Conservation (phyloP, 805 yeast species). For the Kodamaea hsintzibuensis region DNA sequence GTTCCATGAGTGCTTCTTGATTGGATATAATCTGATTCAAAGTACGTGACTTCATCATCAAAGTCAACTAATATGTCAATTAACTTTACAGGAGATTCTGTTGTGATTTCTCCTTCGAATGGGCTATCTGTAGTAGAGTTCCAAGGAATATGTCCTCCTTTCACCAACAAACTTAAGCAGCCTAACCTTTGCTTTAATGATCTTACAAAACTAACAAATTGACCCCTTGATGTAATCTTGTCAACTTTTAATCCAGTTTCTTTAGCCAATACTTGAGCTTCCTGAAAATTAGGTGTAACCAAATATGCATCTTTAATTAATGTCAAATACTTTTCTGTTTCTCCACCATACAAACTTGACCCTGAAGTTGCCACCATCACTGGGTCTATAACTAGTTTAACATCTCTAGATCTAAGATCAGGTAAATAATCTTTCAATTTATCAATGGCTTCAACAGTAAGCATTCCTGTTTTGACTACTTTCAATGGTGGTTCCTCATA, state of each 20-base stretch:
- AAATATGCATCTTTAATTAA: constrained; percentile 56
- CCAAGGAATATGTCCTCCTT: constrained; percentile 79
- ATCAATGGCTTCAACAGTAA: constrained; percentile 54
- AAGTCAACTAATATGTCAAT: constrained; percentile 57
- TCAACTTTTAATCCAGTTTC: constrained; percentile 21
- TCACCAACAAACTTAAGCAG: constrained; percentile 59
- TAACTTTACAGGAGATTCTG: constrained; percentile 18
- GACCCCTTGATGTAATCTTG: constrained; percentile 33
- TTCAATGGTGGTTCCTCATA: constrained; percentile 41
- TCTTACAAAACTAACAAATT: constrained; percentile 25
- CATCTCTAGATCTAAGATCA: constrained; percentile 23
- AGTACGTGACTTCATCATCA: constrained; percentile 38
- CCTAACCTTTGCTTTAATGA: constrained; percentile 29
- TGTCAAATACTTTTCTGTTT: constrained; percentile 39
- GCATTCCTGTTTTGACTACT: constrained; percentile 80
- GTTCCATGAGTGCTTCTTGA: constrained; percentile 80
- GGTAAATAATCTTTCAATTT: constrained; percentile 42
- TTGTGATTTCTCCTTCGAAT: constrained; percentile 7
- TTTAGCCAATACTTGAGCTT: constrained; percentile 51
- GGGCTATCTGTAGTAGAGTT: constrained; percentile 15
- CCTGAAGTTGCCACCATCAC: constrained; percentile 87
- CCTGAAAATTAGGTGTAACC: constrained; percentile 75
- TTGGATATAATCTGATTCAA: constrained; percentile 45
- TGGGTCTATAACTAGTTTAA: constrained; percentile 69
- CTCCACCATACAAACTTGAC: constrained; percentile 49